Evolutionary conservation across 768 basidiomycete genomes (phyloP).

Genomic region (Kwoniella dendrophila): DNA sequence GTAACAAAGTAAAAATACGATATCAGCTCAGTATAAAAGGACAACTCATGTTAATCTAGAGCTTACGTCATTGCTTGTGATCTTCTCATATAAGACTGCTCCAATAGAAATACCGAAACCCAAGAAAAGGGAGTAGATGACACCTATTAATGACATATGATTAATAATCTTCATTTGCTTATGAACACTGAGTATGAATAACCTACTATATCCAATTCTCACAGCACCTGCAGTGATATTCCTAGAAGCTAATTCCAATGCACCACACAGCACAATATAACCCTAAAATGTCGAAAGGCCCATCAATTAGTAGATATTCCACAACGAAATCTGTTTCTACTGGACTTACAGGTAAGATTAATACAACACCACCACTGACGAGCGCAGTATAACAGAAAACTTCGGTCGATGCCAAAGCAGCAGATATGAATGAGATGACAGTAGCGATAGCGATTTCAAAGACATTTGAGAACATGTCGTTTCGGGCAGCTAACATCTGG

Average conservation of each 20-base stretch:
- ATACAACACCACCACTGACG: conserved; percentile 73
- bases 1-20: background rate
- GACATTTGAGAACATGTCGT: conserved; percentile 77
- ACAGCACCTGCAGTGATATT: conserved; percentile 85
- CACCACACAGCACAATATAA: conserved; percentile 61
- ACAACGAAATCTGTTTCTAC: background rate
- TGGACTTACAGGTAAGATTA: conserved; percentile 72
- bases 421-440: conserved; percentile 75
- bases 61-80: conserved; percentile 58
- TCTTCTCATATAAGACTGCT: conserved; percentile 66
- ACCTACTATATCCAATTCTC: conserved; percentile 69
- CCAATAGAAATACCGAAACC: conserved; percentile 77
- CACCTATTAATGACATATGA: conserved; percentile 31
- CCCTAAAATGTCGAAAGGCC: conserved; percentile 31
- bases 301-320: background rate
- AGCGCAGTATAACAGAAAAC: conserved; percentile 79
- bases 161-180: background rate
- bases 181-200: background rate
- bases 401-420: conserved; percentile 69
- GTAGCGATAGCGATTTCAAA: conserved; percentile 75
- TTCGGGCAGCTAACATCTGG: conserved; percentile 71
- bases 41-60: too few species aligned
- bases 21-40: background rate
- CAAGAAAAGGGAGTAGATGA: conserved; percentile 67
- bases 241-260: conserved; percentile 75